phyloP scores from a whole-genome alignment of 139 green algal genomes.

The Micractinium conductrix region DNA sequence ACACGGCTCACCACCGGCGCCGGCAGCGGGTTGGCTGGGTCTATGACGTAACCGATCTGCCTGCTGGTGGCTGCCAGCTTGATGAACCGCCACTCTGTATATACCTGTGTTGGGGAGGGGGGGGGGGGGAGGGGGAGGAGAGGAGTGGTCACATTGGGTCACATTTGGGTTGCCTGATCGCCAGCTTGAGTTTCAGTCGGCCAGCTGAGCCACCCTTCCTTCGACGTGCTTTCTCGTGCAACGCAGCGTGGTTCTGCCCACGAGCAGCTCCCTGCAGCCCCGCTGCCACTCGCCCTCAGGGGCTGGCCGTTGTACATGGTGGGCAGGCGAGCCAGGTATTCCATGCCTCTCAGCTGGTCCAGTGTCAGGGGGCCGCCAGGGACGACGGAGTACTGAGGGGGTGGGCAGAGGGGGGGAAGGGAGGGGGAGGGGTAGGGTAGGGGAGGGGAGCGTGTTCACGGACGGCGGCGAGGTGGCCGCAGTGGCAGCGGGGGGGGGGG shows the following conservation, averaged over 20 bases:
- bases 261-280: neutral
- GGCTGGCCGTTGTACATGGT: neutral
- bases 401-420: neutral
- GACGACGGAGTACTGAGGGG: neutral
- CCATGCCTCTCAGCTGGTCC: neutral
- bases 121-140: no score
- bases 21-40: no score
- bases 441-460: no score
- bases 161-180: neutral
- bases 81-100: no score
- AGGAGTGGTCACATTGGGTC: no score
- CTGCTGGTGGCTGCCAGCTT: no score
- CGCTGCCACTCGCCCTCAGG: conserved; percentile 4
- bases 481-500: no score
- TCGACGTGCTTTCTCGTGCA: neutral
- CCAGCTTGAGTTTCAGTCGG: neutral
- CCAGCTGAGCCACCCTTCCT: no score
- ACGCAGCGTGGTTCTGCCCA: neutral
- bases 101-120: no score
- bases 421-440: neutral
- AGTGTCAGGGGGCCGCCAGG: neutral
- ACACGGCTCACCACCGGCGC: no score
- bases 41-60: no score
- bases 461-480: no score
- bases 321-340: conserved; percentile 9